Conservation (phyloP, 495 filamentous ascomycete species). For the Aspergillus nidulans region DNA sequence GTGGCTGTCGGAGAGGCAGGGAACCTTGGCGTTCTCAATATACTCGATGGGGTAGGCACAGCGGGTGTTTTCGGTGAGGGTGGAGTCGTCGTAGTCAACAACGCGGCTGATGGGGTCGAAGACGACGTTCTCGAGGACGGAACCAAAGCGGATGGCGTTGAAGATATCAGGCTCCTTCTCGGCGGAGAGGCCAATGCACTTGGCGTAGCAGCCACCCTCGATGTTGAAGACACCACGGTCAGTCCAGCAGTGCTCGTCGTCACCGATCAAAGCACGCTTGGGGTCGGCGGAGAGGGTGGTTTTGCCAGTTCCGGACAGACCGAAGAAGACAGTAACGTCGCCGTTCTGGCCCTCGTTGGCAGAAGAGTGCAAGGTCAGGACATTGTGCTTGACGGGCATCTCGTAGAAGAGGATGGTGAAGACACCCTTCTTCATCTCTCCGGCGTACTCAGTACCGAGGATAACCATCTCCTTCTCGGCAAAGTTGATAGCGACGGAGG, state of each 20-base stretch:
- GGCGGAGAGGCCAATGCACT: constrained; percentile 93
- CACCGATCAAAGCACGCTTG: constrained; percentile 93
- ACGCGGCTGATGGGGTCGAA: constrained; percentile 86
- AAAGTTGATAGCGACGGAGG: constrained; percentile 83
- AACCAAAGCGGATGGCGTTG: constrained; percentile 92
- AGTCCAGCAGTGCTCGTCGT: constrained; percentile 99
- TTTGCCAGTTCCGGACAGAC: constrained; percentile 97
- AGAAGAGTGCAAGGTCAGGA: constrained; percentile 93
- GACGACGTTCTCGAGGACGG: constrained; percentile 97
- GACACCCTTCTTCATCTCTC: constrained; percentile 99
- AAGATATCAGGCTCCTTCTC: constrained; percentile 99
- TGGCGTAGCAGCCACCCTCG: constrained; percentile 98
- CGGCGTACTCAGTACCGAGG: constrained; percentile 96
- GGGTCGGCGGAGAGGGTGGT: constrained; percentile 96
- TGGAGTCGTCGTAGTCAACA: constrained; percentile 92
- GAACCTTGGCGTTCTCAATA: constrained; percentile 97
- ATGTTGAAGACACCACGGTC: constrained; percentile 98
- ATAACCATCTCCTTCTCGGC: constrained; percentile 96
- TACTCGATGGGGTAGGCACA: constrained; percentile 99
- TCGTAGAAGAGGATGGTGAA: constrained; percentile 99
- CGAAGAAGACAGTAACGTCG: constrained; percentile 98
- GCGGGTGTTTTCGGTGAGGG: constrained; percentile 96
- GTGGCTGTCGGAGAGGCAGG: constrained; percentile 81
- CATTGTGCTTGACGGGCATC: constrained; percentile 99
- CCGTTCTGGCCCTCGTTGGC: constrained; percentile 84